Evolutionary conservation across 2,329 filamentous ascomycete genomes (phyloP).

Genomic region (Harringtonia aguacate): DNA sequence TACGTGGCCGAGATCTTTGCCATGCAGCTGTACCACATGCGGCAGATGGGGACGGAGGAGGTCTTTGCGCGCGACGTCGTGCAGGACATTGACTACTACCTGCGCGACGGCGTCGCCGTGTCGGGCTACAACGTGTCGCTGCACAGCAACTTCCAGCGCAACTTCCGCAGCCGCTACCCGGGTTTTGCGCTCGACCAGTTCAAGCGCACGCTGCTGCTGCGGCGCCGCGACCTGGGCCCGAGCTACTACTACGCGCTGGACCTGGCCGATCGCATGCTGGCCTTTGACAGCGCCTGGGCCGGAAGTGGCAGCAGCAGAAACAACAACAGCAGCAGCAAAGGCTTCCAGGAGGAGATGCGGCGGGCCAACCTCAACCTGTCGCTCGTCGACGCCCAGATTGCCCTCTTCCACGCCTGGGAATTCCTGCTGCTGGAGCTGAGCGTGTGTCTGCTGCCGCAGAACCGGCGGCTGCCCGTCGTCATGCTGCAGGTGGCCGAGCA

Average conservation of each 20-base stretch:
- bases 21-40: conserved; percentile 79
- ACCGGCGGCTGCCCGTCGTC: conserved; percentile 32
- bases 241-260: conserved; percentile 78
- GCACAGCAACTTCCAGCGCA: conserved; percentile 74
- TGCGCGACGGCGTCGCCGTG: conserved; percentile 68
- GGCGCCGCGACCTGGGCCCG: conserved; percentile 54
- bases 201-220: conserved; percentile 57
- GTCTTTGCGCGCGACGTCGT: conserved; percentile 61
- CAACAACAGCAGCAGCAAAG: conserved; percentile 20
- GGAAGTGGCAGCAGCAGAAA: conserved; percentile 44
- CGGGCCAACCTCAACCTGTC: conserved; percentile 86
- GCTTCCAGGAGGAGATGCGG: conserved; percentile 73
- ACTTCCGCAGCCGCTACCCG: conserved; percentile 69
- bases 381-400: conserved; percentile 81
- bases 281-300: conserved; percentile 68
- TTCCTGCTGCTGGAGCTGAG: conserved; percentile 77
- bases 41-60: conserved; percentile 59
- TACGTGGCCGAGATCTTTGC: conserved; percentile 80
- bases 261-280: conserved; percentile 65
- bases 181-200: conserved; percentile 67
- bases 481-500: conserved; percentile 66
- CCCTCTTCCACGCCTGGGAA: conserved; percentile 82
- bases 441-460: conserved; percentile 41
- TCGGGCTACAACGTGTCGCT: conserved; percentile 78
- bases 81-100: conserved; percentile 66